These are phyloP conservation scores for Naumovozyma castellii DNA, from an alignment of 805 yeast genomes.

Conservation along the genomic window DNA sequence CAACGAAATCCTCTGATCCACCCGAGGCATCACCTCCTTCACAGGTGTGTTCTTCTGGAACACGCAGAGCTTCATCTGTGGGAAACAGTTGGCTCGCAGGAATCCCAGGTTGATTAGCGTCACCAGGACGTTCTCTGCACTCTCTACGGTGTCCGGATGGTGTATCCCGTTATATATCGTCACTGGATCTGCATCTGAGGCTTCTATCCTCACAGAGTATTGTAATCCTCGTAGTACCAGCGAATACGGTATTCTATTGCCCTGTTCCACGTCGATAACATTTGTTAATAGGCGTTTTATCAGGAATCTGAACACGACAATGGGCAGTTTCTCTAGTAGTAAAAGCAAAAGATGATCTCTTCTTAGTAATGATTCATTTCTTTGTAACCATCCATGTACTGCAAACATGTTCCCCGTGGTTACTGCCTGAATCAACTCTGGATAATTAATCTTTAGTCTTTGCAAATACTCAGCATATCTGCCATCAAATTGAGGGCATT, in stretches of 20 bases:
- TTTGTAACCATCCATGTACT: constrained; percentile 28
- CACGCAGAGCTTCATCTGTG: constrained; percentile 22
- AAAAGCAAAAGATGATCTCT: constrained; percentile 28
- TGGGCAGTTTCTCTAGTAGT: constrained; percentile 34
- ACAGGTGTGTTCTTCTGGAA: constrained; percentile 22
- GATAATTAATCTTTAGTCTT: constrained; percentile 30
- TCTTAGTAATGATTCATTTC: constrained; percentile 27
- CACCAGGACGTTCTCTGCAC: constrained; percentile 24
- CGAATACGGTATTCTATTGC: neutral
- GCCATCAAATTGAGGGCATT: constrained; percentile 34
- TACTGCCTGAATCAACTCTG: constrained; percentile 31
- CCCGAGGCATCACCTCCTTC: constrained; percentile 21
- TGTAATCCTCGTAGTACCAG: neutral
- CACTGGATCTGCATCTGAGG: neutral
- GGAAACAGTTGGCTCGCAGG: constrained; percentile 29
- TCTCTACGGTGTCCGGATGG: constrained; percentile 7
- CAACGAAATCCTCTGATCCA: constrained; percentile 20
- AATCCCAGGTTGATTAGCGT: constrained; percentile 25
- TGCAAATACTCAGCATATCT: constrained; percentile 15
- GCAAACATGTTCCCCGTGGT: constrained; percentile 35
- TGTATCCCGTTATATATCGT: constrained; percentile 21
- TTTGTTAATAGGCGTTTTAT: constrained; percentile 7
- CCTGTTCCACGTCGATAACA: neutral
- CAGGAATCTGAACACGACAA: constrained; percentile 36
- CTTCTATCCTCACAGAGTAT: neutral